A percentile compares a stretch with the other conserved stretches of the same genome.
phyloP scores from a whole-genome alignment of 2,329 filamentous ascomycete genomes.

The Hymenotorrendiella dingleyae region DNA sequence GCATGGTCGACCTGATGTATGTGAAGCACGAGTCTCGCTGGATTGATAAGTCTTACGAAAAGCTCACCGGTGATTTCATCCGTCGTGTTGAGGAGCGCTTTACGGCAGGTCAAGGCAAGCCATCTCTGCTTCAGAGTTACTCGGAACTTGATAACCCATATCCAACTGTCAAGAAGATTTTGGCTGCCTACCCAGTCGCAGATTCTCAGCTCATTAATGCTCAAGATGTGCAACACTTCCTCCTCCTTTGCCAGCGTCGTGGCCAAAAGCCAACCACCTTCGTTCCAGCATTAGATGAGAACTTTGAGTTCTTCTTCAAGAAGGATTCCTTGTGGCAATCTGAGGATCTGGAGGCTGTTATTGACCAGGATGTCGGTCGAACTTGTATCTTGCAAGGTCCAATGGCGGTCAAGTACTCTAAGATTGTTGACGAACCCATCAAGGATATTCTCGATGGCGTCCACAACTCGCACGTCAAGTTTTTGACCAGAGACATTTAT shows the following conservation, averaged over 20 bases:
- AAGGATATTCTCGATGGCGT: conserved; percentile 91
- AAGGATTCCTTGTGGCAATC: conserved; percentile 99
- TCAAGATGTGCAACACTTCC: conserved; percentile 95
- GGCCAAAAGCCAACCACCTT: conserved; percentile 97
- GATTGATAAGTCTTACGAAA: conserved; percentile 81
- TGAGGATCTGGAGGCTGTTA: conserved; percentile 92
- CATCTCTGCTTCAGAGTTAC: conserved; percentile 85
- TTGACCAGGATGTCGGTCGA: conserved; percentile 90
- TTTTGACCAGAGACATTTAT: conserved; percentile 76
- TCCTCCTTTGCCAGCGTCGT: conserved; percentile 83
- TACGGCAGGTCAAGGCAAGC: conserved; percentile 62
- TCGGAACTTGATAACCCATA: conserved; percentile 81
- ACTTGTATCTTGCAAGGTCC: conserved; percentile 96
- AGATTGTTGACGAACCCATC: conserved; percentile 83
- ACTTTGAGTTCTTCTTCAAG: conserved; percentile 99
- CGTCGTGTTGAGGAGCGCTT: conserved; percentile 96
- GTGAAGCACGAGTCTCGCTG: conserved; percentile 85
- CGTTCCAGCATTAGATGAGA: conserved; percentile 89
- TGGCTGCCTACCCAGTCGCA: conserved; percentile 79
- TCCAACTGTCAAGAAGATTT: conserved; percentile 68
- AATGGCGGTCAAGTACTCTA: conserved; percentile 86
- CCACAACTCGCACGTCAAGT: conserved; percentile 79
- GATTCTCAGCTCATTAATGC: conserved; percentile 92
- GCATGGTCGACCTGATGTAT: conserved; percentile 86
- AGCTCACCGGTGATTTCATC: conserved; percentile 89